Evolutionary conservation across 768 basidiomycete species (phyloP).

Genomic region (Obba rivulosa): DNA sequence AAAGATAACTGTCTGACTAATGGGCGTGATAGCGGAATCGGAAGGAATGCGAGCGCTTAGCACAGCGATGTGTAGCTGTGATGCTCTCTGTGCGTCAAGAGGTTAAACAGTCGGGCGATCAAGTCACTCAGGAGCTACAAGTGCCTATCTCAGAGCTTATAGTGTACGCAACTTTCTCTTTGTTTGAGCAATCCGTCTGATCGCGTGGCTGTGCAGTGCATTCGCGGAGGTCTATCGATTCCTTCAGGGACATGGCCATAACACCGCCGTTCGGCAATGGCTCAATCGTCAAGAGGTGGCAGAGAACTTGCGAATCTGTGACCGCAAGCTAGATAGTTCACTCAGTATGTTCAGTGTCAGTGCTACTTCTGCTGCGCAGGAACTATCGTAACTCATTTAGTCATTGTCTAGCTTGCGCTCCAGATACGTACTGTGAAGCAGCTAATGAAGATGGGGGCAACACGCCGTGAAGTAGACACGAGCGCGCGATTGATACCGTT

Average conservation of each 20-base stretch:
- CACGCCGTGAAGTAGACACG: too few relatives aligned
- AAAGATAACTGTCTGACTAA: too few relatives aligned
- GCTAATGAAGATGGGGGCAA: too few relatives aligned
- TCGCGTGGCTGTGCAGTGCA: slow-evolving; percentile 11
- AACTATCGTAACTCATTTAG: too few relatives aligned
- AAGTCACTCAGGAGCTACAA: slow-evolving; percentile 43
- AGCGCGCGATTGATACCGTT: too few relatives aligned
- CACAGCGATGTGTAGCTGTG: slow-evolving; percentile 66
- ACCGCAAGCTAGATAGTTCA: slow-evolving; percentile 48
- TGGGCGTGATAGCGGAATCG: slow-evolving; percentile 49
- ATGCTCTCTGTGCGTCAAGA: slow-evolving; percentile 59
- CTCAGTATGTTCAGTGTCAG: slow-evolving; percentile 34
- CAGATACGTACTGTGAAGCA: too few relatives aligned
- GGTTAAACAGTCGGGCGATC: slow-evolving; percentile 50
- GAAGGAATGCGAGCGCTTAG: slow-evolving; percentile 61
- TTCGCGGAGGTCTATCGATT: slow-evolving; percentile 43
- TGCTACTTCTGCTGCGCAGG: too few relatives aligned
- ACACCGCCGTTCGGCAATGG: slow-evolving; percentile 75
- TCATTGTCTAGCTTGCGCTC: too few relatives aligned
- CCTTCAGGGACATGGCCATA: slow-evolving; percentile 50
- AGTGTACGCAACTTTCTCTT: slow-evolving; percentile 32
- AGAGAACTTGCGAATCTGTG: slow-evolving; percentile 45
- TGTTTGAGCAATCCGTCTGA: too few relatives aligned
- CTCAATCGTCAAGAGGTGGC: slow-evolving; percentile 68
- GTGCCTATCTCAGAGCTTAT: slow-evolving; percentile 46